Conservation (phyloP, 495 filamentous ascomycete species). For the Penicilliopsis zonata region DNA sequence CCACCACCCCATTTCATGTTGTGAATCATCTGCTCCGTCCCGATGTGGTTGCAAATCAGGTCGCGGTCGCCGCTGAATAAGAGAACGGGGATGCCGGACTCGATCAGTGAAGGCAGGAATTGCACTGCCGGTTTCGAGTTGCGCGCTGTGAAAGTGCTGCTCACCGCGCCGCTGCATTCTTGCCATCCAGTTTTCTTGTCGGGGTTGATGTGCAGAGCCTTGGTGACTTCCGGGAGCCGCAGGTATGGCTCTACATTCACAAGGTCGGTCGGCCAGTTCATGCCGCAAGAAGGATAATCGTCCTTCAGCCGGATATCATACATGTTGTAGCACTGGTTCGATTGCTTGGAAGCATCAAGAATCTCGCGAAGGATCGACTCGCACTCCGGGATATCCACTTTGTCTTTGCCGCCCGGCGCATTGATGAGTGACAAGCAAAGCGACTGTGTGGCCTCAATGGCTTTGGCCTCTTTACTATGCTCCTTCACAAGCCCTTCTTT, state of each 20-base stretch:
- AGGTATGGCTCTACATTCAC: constrained; percentile 68
- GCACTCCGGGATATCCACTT: constrained; percentile 57
- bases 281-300: constrained; percentile 64
- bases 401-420: constrained; percentile 36
- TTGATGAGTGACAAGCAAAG: constrained; percentile 47
- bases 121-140: constrained; percentile 61
- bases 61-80: constrained; percentile 93
- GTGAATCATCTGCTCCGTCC: constrained; percentile 82
- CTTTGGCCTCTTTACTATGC: constrained; percentile 48
- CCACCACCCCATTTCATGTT: constrained; percentile 87
- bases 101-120: constrained; percentile 65
- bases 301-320: constrained; percentile 85
- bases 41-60: constrained; percentile 93
- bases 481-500: constrained; percentile 57
- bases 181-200: constrained; percentile 78
- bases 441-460: constrained; percentile 59
- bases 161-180: constrained; percentile 80
- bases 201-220: constrained; percentile 70
- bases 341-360: constrained; percentile 43
- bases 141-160: constrained; percentile 48
- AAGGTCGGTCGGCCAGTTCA: constrained; percentile 93
- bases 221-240: constrained; percentile 61
- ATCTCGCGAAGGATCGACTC: constrained; percentile 63
- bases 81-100: constrained; percentile 56
- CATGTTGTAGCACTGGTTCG: constrained; percentile 70